These are phyloP conservation scores for Diaporthe velutina DNA, from an alignment of 2,329 filamentous ascomycete genomes.

Conservation along the genomic window DNA sequence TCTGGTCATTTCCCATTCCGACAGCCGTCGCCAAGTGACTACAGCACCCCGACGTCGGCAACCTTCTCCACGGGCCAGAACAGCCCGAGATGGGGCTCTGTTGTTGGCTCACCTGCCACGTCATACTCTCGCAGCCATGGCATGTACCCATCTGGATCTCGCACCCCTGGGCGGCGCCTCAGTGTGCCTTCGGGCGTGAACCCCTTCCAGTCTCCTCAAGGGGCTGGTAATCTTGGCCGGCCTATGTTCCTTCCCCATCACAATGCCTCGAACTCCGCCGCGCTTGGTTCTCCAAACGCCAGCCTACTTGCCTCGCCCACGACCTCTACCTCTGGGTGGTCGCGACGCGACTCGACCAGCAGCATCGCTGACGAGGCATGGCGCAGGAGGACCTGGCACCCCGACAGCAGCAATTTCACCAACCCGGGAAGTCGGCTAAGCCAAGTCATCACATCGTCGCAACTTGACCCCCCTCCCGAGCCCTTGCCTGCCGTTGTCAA, in stretches of 20 bases:
- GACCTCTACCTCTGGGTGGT: slow-evolving; percentile 68
- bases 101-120: slow-evolving; percentile 79
- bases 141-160: slow-evolving; percentile 75
- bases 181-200: slow-evolving; percentile 84
- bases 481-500: slow-evolving; percentile 61
- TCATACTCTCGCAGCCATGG: slow-evolving; percentile 78
- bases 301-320: slow-evolving; percentile 76
- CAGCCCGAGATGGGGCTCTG: slow-evolving; percentile 81
- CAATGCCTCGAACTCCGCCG: slow-evolving; percentile 66
- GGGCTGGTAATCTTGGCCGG: slow-evolving; percentile 61
- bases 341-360: slow-evolving; percentile 74
- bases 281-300: slow-evolving; percentile 69
- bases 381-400: slow-evolving; percentile 92
- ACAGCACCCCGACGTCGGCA: slow-evolving; percentile 85
- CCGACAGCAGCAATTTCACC: slow-evolving; percentile 76
- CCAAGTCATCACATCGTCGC: slow-evolving; percentile 79
- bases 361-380: slow-evolving; percentile 79
- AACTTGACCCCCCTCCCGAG: slow-evolving; percentile 66
- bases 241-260: slow-evolving; percentile 66
- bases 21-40: slow-evolving; percentile 77
- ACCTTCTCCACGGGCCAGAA: slow-evolving; percentile 83
- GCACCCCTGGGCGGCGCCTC: slow-evolving; percentile 79
- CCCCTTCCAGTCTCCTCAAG: slow-evolving; percentile 78
- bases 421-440: slow-evolving; percentile 80
- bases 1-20: slow-evolving; percentile 77